These are phyloP conservation scores for Thymus quinquecostatus DNA, from an alignment of 257 asterid species.

Conservation along the genomic window DNA sequence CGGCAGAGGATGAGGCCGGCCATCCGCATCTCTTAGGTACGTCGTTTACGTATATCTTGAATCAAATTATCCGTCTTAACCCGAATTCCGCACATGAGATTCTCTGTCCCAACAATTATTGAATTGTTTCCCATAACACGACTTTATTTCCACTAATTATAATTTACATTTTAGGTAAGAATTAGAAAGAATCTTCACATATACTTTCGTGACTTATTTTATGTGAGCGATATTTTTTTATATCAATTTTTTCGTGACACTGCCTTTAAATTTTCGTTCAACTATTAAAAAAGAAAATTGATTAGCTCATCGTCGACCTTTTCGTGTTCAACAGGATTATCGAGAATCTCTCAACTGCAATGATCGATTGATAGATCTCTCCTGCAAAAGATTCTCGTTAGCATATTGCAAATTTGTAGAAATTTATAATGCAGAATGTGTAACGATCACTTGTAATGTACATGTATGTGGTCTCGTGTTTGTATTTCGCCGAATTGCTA, in stretches of 20 bases:
- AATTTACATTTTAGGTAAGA: no score
- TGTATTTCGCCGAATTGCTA: background rate
- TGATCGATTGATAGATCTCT: background rate
- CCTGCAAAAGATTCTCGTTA: background rate
- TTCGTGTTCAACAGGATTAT: conserved; percentile 28
- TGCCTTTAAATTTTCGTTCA: no score
- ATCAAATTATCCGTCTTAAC: background rate
- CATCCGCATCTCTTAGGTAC: conserved; percentile 16
- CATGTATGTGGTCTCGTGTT: background rate
- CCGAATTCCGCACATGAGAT: background rate
- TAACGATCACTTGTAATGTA: background rate
- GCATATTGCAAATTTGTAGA: background rate
- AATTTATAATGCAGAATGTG: background rate
- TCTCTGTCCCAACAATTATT: background rate
- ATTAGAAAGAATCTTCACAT: no score
- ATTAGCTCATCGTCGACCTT: background rate
- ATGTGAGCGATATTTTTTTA: background rate
- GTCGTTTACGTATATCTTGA: background rate
- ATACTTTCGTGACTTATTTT: no score
- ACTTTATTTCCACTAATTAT: no score
- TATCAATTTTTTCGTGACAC: background rate
- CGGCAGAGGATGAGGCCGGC: background rate
- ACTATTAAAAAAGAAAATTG: no score
- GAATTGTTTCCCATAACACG: no score
- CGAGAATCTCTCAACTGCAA: conserved; percentile 32